Evolutionary conservation across 495 filamentous ascomycete genomes (phyloP).

Genomic region (Daldinia caldariorum): DNA sequence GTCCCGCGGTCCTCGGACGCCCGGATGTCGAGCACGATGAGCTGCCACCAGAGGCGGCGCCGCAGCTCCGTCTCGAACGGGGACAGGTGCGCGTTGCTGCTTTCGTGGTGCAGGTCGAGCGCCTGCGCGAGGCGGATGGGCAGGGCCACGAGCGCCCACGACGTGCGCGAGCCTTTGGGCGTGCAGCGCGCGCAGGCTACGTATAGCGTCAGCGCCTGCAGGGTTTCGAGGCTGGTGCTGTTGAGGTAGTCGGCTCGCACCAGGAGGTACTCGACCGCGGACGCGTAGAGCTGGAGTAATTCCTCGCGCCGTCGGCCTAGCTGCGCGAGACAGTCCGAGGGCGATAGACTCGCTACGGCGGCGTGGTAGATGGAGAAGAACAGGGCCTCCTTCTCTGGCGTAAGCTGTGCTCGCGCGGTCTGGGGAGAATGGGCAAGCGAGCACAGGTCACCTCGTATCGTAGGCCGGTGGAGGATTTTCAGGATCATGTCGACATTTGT

Average conservation of each 20-base stretch:
- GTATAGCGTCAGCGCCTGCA: conserved; percentile 79
- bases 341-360: conserved; percentile 63
- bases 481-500: conserved; percentile 66
- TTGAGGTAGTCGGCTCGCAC: conserved; percentile 73
- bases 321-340: conserved; percentile 51
- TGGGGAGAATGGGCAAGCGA: conserved; percentile 54
- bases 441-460: conserved; percentile 51
- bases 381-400: conserved; percentile 58
- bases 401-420: conserved; percentile 26
- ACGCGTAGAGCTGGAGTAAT: conserved; percentile 67
- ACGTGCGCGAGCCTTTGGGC: conserved; percentile 63
- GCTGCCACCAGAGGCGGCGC: conserved; percentile 79
- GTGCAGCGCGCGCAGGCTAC: conserved; percentile 57
- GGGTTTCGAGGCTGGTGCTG: conserved; percentile 69
- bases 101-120: conserved; percentile 75
- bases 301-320: conserved; percentile 58
- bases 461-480: conserved; percentile 62
- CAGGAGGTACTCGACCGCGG: conserved; percentile 73
- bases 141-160: conserved; percentile 68
- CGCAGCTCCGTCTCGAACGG: conserved; percentile 80
- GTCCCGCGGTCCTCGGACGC: conserved; percentile 79
- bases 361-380: conserved; percentile 72
- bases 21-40: conserved; percentile 74
- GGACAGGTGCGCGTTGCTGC: conserved; percentile 55
- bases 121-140: conserved; percentile 75